A percentile compares a stretch with the other conserved stretches of the same genome.
Conservation (phyloP, 805 yeast species). For the Metschnikowia cerradonensis region DNA sequence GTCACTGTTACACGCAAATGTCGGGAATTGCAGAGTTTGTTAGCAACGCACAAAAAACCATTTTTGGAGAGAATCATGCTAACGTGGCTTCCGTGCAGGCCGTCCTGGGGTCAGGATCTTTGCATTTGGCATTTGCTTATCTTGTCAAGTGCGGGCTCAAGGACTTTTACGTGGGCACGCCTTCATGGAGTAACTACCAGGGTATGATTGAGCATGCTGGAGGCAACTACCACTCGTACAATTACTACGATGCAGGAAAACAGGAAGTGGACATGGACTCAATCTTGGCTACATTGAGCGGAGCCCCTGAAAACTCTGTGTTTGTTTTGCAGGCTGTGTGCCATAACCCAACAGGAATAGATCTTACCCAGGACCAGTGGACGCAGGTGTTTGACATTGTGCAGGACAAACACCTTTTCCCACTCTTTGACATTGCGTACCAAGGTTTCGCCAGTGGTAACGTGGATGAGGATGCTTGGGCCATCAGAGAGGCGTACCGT, state of each 20-base stretch:
- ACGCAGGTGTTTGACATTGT: conserved; percentile 23
- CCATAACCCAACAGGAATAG: conserved; percentile 45
- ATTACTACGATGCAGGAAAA: conserved; percentile 28
- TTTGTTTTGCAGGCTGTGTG: conserved; percentile 41
- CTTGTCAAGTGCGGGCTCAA: conserved; percentile 16
- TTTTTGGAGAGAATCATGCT: conserved; percentile 32
- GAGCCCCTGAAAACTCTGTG: conserved; percentile 30
- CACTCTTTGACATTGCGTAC: conserved; percentile 40
- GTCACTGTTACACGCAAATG: conserved; percentile 43
- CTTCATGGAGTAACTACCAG: conserved; percentile 39
- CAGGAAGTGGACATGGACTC: conserved; percentile 29
- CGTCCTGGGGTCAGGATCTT: conserved; percentile 41
- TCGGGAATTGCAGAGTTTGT: conserved; percentile 38
- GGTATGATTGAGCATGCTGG: conserved; percentile 34
- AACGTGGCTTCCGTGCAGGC: conserved; percentile 36
- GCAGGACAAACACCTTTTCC: conserved; percentile 23
- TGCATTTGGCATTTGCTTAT: conserved; percentile 35
- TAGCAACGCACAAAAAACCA: conserved; percentile 29
- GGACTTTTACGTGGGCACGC: conserved; percentile 34
- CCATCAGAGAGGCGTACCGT: conserved; percentile 31
- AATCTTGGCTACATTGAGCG: conserved; percentile 23
- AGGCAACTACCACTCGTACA: conserved; percentile 23
- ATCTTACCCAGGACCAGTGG: conserved; percentile 37
- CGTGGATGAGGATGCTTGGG: conserved; percentile 33
- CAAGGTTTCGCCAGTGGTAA: conserved; percentile 38